phyloP scores from a whole-genome alignment of 768 basidiomycete species.

The Lactarius quietus region DNA sequence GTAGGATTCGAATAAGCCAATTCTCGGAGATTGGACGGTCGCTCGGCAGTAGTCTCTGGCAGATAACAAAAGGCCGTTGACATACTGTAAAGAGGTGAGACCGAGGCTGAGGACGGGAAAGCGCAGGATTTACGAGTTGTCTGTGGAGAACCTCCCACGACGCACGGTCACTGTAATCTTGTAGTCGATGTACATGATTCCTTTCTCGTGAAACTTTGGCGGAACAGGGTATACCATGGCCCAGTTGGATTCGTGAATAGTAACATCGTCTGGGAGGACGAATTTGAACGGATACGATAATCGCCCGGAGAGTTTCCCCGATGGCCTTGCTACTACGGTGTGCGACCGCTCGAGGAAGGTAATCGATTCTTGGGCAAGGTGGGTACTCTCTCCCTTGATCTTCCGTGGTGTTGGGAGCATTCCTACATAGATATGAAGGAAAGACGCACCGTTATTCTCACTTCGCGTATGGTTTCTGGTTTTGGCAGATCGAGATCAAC shows the following conservation, averaged over 20 bases:
- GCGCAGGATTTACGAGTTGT: slow-evolving; percentile 18
- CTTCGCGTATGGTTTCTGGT: slow-evolving; percentile 46
- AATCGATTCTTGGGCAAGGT: slow-evolving; percentile 45
- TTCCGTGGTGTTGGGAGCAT: background rate
- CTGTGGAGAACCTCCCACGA: slow-evolving; percentile 18
- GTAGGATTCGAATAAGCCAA: slow-evolving; percentile 17
- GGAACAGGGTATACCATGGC: slow-evolving; percentile 43
- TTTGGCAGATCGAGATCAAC: slow-evolving; percentile 51
- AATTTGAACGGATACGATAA: slow-evolving; percentile 49
- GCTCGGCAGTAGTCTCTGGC: slow-evolving; percentile 22
- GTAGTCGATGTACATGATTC: slow-evolving; percentile 25
- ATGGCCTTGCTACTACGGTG: slow-evolving; percentile 41
- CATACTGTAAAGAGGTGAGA: slow-evolving; percentile 16
- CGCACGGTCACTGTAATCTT: slow-evolving; percentile 19
- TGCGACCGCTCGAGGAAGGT: slow-evolving; percentile 44
- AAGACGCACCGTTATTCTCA: slow-evolving; percentile 44
- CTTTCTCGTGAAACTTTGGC: slow-evolving; percentile 45
- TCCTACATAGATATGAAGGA: background rate
- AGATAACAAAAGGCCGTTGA: slow-evolving; percentile 21
- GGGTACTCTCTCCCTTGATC: slow-evolving; percentile 17
- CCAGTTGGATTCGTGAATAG: slow-evolving; percentile 36
- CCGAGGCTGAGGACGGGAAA: background rate
- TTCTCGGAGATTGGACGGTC: slow-evolving; percentile 22
- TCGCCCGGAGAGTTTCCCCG: slow-evolving; percentile 43
- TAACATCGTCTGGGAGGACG: slow-evolving; percentile 42